A percentile compares a stretch with the other conserved stretches of the same genome.
Evolutionary conservation across 2,329 filamentous ascomycete genomes (phyloP).

Genomic region (Diaporthe destruens): DNA sequence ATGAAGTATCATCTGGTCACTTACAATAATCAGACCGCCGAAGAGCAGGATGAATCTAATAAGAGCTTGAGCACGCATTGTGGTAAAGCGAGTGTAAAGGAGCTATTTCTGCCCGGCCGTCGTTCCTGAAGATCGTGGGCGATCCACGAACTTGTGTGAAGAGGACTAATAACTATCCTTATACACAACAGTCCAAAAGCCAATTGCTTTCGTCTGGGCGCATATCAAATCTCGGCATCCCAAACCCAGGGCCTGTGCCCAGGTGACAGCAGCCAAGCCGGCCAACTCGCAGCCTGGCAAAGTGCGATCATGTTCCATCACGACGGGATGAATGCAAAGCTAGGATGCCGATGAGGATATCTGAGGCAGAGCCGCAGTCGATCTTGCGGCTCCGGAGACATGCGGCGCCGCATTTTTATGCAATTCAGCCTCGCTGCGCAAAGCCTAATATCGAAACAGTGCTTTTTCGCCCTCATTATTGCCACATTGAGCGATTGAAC

Average conservation of each 20-base stretch:
- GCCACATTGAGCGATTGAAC: background rate
- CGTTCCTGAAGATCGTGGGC: too few species aligned
- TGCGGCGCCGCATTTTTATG: conserved; percentile 8
- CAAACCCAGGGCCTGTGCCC: background rate
- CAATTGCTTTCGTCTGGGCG: background rate
- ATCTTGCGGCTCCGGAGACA: conserved; percentile 11
- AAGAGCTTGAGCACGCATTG: background rate
- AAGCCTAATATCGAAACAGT: background rate
- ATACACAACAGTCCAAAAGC: background rate
- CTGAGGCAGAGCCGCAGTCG: conserved; percentile 6
- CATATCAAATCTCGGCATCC: conserved; percentile 13
- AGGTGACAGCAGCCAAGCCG: conserved; percentile 10
- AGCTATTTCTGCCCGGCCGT: background rate
- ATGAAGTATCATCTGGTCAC: background rate
- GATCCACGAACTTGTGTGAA: background rate
- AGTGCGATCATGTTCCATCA: background rate
- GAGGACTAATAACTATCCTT: background rate
- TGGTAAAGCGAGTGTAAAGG: background rate
- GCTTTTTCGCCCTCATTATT: background rate
- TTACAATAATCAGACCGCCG: conserved; percentile 8
- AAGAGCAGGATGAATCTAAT: background rate
- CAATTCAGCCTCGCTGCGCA: background rate
- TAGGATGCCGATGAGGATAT: background rate
- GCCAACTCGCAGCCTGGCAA: background rate
- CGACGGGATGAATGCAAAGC: conserved; percentile 11